Conservation (phyloP, 129 eudicot genomes). For the Centrapalus pauciflorus region DNA sequence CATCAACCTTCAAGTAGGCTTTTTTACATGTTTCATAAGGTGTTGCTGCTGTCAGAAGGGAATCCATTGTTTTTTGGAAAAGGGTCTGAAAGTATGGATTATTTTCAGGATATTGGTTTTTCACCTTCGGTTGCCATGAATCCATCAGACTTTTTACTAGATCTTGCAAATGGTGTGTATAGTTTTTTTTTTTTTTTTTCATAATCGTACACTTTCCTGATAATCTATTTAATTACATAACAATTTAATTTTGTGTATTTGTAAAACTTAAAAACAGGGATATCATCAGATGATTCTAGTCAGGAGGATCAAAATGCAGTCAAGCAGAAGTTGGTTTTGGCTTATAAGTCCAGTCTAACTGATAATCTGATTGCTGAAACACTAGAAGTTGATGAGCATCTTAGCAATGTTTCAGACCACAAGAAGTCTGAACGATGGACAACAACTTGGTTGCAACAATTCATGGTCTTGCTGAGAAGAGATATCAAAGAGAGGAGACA, state of each 20-base stretch:
- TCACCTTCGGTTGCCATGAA: slow-evolving; percentile 75
- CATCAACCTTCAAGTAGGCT: slow-evolving; percentile 89
- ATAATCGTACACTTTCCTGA: no score
- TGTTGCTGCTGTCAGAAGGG: slow-evolving; percentile 70
- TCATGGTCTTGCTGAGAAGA: slow-evolving; percentile 52
- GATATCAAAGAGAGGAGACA: slow-evolving; percentile 76
- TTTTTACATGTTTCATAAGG: slow-evolving; percentile 89
- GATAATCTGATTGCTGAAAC: slow-evolving; percentile 33
- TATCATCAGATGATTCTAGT: slow-evolving; percentile 39
- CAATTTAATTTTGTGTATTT: neutral
- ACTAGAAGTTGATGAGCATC: neutral
- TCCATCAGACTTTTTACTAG: slow-evolving; percentile 82
- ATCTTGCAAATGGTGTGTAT: slow-evolving; percentile 73
- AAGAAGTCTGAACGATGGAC: slow-evolving; percentile 46
- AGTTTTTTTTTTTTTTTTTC: no score
- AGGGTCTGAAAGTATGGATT: slow-evolving; percentile 57
- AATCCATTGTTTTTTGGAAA: slow-evolving; percentile 70
- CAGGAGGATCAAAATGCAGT: slow-evolving; percentile 39
- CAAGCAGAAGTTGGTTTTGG: slow-evolving; percentile 45
- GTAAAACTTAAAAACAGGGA: slow-evolving; percentile 28
- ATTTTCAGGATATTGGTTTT: slow-evolving; percentile 52
- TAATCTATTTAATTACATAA: neutral
- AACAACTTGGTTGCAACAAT: slow-evolving; percentile 80
- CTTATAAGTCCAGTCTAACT: slow-evolving; percentile 44
- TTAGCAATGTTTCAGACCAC: slow-evolving; percentile 11